A percentile compares a stretch with the other conserved stretches of the same genome.
phyloP scores from a whole-genome alignment of 2,329 filamentous ascomycete species.

The Epicoccum sorghinum region DNA sequence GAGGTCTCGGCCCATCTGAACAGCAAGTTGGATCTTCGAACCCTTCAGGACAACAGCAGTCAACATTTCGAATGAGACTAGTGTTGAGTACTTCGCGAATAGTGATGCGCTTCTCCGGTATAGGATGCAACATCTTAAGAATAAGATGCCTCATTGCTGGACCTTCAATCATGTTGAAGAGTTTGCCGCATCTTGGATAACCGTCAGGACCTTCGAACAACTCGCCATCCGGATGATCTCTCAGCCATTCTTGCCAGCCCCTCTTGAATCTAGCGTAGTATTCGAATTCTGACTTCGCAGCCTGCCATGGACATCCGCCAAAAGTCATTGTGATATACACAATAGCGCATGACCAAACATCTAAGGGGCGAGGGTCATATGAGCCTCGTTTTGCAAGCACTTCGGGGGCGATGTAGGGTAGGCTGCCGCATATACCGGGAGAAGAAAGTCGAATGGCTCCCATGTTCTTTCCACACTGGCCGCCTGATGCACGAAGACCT shows the following conservation, averaged over 20 bases:
- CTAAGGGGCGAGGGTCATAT: slow-evolving; percentile 78
- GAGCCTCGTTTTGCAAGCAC: slow-evolving; percentile 70
- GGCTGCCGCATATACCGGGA: slow-evolving; percentile 82
- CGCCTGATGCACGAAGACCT: slow-evolving; percentile 73
- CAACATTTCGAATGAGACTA: slow-evolving; percentile 74
- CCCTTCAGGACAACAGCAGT: slow-evolving; percentile 78
- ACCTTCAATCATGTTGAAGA: slow-evolving; percentile 72
- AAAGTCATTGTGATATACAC: slow-evolving; percentile 80
- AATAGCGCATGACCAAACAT: slow-evolving; percentile 86
- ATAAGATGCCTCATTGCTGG: slow-evolving; percentile 70
- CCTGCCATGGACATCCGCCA: slow-evolving; percentile 75
- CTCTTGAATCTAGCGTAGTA: slow-evolving; percentile 68
- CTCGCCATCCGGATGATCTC: slow-evolving; percentile 58
- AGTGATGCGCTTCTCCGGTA: slow-evolving; percentile 72
- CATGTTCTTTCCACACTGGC: slow-evolving; percentile 77
- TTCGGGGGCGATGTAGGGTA: slow-evolving; percentile 87
- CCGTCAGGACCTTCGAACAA: slow-evolving; percentile 61
- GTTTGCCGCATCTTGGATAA: slow-evolving; percentile 68
- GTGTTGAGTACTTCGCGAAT: slow-evolving; percentile 73
- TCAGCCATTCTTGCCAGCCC: slow-evolving; percentile 73
- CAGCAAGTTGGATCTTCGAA: slow-evolving; percentile 67
- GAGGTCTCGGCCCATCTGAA: slow-evolving; percentile 62
- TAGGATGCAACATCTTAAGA: slow-evolving; percentile 81
- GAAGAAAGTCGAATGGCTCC: slow-evolving; percentile 71
- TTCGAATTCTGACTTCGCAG: slow-evolving; percentile 62